Conservation (phyloP, 257 asterid species). For the Thymus mandschuricus region DNA sequence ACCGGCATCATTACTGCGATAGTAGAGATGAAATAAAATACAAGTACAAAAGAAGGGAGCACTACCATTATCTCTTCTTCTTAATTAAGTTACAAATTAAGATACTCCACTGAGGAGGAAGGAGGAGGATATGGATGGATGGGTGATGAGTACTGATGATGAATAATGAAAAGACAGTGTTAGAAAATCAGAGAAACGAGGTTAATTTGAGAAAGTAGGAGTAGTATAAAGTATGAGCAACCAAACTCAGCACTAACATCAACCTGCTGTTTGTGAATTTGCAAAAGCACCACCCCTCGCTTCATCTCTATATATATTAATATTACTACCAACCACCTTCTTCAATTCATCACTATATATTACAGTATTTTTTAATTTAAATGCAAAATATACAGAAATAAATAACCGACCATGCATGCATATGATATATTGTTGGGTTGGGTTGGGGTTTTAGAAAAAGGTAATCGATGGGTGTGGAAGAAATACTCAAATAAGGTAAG, state of each 20-base stretch:
- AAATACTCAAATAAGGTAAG: neutral
- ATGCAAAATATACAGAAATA: neutral
- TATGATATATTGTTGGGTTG: no score
- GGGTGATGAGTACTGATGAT: slow-evolving; percentile 23
- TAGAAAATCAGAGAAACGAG: neutral
- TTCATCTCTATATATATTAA: slow-evolving; percentile 8
- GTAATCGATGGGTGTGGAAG: neutral
- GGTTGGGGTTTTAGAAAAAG: slow-evolving; percentile 24
- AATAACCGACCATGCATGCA: slow-evolving; percentile 29
- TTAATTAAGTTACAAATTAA: neutral
- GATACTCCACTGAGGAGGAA: neutral
- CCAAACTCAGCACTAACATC: slow-evolving; percentile 35
- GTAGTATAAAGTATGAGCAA: slow-evolving; percentile 22
- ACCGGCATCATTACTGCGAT: slow-evolving; percentile 6
- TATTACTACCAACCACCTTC: neutral
- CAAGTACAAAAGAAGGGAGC: neutral
- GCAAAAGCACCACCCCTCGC: slow-evolving; percentile 34
- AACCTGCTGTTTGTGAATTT: slow-evolving; percentile 14
- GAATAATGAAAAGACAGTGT: slow-evolving; percentile 11
- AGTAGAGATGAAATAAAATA: slow-evolving; percentile 26
- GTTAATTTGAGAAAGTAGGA: slow-evolving; percentile 12
- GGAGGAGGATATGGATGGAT: neutral
- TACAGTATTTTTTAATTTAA: neutral
- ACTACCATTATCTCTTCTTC: neutral
- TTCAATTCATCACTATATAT: no score